Conservation (phyloP, 805 yeast species). For the Pichia occidentalis region DNA sequence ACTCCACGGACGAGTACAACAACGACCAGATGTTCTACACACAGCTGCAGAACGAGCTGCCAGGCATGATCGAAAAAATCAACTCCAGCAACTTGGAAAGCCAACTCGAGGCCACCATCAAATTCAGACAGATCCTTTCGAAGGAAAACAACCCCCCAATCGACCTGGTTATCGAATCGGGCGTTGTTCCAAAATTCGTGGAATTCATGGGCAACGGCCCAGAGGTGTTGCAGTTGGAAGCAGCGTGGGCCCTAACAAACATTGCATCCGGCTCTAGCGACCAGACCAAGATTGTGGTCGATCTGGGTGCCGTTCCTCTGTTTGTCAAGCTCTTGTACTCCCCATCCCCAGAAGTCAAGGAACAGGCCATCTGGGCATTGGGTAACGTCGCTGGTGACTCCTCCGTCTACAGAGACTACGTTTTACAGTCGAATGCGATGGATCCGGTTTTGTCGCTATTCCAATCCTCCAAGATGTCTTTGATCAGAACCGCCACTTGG, state of each 20-base stretch:
- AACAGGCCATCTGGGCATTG: constrained; percentile 98
- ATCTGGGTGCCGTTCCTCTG: constrained; percentile 88
- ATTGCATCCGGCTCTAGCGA: constrained; percentile 91
- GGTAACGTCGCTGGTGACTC: constrained; percentile 99
- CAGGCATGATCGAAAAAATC: constrained; percentile 78
- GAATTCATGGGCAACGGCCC: constrained; percentile 77
- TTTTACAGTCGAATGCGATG: constrained; percentile 80
- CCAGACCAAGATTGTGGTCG: constrained; percentile 87
- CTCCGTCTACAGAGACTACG: constrained; percentile 82
- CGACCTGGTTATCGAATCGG: constrained; percentile 84
- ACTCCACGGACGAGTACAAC: constrained; percentile 37
- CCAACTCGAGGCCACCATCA: constrained; percentile 83
- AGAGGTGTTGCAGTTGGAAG: constrained; percentile 88
- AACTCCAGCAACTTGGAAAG: constrained; percentile 67
- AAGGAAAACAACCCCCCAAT: constrained; percentile 96
- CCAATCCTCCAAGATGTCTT: constrained; percentile 75
- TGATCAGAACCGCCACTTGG: constrained; percentile 97
- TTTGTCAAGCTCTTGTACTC: constrained; percentile 80
- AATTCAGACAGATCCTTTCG: constrained; percentile 87
- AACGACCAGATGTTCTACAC: constrained; percentile 34
- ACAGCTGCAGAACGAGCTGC: constrained; percentile 62
- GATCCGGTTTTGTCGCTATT: constrained; percentile 77
- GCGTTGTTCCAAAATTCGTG: constrained; percentile 89
- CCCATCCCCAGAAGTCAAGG: constrained; percentile 84
- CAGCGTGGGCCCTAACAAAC: constrained; percentile 99